Evolutionary conservation across 1,284 basidiomycete species (phyloP).

Genomic region (Heterobasidion irregulare): DNA sequence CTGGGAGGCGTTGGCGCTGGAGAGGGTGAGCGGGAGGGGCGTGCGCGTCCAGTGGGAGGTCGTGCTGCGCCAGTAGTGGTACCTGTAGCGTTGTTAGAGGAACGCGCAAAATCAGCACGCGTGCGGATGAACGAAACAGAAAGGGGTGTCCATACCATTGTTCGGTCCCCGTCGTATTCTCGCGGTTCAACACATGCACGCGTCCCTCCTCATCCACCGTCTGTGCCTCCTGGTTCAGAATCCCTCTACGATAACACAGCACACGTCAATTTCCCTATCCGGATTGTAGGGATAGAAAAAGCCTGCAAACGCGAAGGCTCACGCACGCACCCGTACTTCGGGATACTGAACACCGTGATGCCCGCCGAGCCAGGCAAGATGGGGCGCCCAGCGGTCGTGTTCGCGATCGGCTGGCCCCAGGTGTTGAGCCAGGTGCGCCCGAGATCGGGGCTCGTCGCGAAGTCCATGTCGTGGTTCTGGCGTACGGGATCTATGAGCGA

Average conservation of each 20-base stretch:
- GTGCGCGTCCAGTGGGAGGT: constrained; percentile 29
- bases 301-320: neutral
- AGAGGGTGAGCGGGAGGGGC: constrained; percentile 22
- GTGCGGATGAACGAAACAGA: neutral
- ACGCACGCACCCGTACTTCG: constrained; percentile 28
- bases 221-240: constrained; percentile 36
- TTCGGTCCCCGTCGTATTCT: constrained; percentile 31
- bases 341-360: constrained; percentile 30
- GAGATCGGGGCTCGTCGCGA: constrained; percentile 25
- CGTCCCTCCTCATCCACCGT: constrained; percentile 27
- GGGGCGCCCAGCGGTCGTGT: constrained; percentile 18
- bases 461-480: constrained; percentile 36
- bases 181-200: constrained; percentile 34
- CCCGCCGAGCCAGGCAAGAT: constrained; percentile 30
- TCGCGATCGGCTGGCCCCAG: constrained; percentile 28
- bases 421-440: constrained; percentile 28
- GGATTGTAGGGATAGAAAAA: no score
- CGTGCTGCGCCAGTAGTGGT: constrained; percentile 33
- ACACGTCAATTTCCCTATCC: neutral
- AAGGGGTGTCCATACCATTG: constrained; percentile 23
- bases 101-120: neutral
- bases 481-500: neutral
- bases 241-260: constrained; percentile 20
- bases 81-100: constrained; percentile 16
- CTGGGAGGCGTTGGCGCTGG: constrained; percentile 15